Evolutionary conservation across 1,284 basidiomycete species (phyloP), one percentile per base, ranked within the genome.

Genomic region (Moniliophthora roreri): DNA sequence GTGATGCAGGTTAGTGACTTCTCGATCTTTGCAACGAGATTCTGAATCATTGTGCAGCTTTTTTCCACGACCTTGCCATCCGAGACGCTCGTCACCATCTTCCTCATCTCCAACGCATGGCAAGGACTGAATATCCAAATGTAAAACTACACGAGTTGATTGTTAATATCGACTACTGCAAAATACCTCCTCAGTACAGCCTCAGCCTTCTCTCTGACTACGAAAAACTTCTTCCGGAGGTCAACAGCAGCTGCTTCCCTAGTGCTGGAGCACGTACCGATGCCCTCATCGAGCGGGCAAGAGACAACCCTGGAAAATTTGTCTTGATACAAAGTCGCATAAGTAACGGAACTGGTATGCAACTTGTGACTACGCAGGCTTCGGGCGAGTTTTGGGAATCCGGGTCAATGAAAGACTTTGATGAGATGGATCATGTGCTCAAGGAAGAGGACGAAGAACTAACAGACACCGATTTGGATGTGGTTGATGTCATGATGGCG

Each of bases 271-370:
- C 68, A 23, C 63, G 72, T 11, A 69, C 68, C 57, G 69, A 71
- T 16, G 66, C 64, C 13, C 57, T 73, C 3, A 57, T 75, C 51
- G 68, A 71, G 54, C 66, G 69, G 40, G 70, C 66, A 28, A 57
- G 63, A 39, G 55, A 64, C 23, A 61, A 70, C 58, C 67, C 67
- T 15, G 68, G 63, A 9, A 62, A 60, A 20, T 66, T 62, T 51
- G 63, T 65, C 23, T 61, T 73, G n/a, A 62, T 74, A 13, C 68
- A 73, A 57, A 70, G 66, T 59, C 60, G 52, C 44, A 63, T 74
- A 18, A 60, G 62, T 20, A 65, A 67, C 44, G 70, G 72, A 11
- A 54, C 55, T 40, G 54, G 55, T 7, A 20, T 56, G 46, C 65
- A 70, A 48, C 52, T 66, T 41, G 66, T 72, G 4, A 50, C 69